A percentile compares a stretch with the other conserved stretches of the same genome.
phyloP scores from a whole-genome alignment of 1,139 yeast genomes.

The Yamadazyma pseudoaaseri region DNA sequence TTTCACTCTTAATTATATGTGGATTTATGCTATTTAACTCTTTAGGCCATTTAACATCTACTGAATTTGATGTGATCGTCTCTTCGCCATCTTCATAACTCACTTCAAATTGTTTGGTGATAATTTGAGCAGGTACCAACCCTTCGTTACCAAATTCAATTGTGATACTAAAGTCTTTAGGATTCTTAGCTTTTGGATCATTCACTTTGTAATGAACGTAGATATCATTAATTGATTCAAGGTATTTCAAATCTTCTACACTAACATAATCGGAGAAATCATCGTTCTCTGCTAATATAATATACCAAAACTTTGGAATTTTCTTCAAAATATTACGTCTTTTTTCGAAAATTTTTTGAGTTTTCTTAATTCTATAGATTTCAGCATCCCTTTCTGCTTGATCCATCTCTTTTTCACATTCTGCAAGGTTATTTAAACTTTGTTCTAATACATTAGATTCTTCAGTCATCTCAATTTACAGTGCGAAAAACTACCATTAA shows the following conservation, averaged over 20 bases:
- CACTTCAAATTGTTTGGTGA: conserved; percentile 52
- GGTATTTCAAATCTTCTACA: conserved; percentile 65
- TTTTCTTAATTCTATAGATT: conserved; percentile 44
- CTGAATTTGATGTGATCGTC: conserved; percentile 48
- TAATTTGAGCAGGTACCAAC: conserved; percentile 48
- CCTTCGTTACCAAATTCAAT: conserved; percentile 43
- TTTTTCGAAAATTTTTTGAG: conserved; percentile 49
- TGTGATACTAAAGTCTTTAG: conserved; percentile 56
- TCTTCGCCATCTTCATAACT: conserved; percentile 51
- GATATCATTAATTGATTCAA: conserved; percentile 59
- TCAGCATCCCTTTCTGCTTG: conserved; percentile 56
- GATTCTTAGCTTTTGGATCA: conserved; percentile 23
- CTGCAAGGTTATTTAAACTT: conserved; percentile 37
- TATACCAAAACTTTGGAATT: conserved; percentile 74
- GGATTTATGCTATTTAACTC: conserved; percentile 58
- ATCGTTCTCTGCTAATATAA: conserved; percentile 71
- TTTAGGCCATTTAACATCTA: conserved; percentile 57
- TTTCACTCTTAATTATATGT: conserved; percentile 31
- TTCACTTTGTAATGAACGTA: conserved; percentile 50
- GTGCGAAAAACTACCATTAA: background rate
- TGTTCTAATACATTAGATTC: conserved; percentile 10
- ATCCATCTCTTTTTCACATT: conserved; percentile 56
- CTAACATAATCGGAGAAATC: conserved; percentile 71
- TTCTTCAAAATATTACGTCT: conserved; percentile 45
- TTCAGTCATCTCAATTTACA: background rate